phyloP scores from a whole-genome alignment of 1,284 basidiomycete species.

The Cryptococcus maquisensis region DNA sequence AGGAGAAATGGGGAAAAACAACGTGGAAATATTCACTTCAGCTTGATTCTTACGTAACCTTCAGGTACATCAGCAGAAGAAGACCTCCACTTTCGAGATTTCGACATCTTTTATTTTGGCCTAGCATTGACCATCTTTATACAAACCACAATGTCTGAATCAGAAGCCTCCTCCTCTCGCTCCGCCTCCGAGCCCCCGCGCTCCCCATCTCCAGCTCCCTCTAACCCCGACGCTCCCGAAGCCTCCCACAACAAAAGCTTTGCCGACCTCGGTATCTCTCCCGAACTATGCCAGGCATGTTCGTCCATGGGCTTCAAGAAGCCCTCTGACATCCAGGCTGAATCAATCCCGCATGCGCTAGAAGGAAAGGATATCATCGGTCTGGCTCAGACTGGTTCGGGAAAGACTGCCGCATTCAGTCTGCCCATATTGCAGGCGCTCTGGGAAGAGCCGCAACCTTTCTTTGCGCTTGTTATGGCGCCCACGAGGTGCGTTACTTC shows the following conservation, averaged over 20 bases:
- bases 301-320: slow-evolving; percentile 74
- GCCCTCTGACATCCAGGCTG: slow-evolving; percentile 88
- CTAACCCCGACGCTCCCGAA: slow-evolving; percentile 14
- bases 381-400: slow-evolving; percentile 93
- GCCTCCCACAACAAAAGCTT: slow-evolving; percentile 48
- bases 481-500: slow-evolving; percentile 64
- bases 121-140: no score
- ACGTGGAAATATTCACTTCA: slow-evolving; percentile 1
- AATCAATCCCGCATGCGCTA: slow-evolving; percentile 85
- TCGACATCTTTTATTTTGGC: not conserved
- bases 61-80: no score
- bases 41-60: not conserved
- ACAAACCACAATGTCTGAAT: slow-evolving; percentile 5
- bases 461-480: slow-evolving; percentile 90
- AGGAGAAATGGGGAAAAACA: slow-evolving; percentile 13
- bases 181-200: slow-evolving; percentile 8
- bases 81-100: slow-evolving; percentile 1
- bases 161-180: slow-evolving; percentile 22
- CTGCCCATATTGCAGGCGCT: slow-evolving; percentile 93
- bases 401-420: slow-evolving; percentile 97
- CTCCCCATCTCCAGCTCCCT: slow-evolving; percentile 13
- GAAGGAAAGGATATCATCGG: slow-evolving; percentile 94
- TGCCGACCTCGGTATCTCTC: slow-evolving; percentile 72
- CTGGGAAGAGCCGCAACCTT: slow-evolving; percentile 91
- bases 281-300: slow-evolving; percentile 82